Conservation (phyloP, 2,329 filamentous ascomycete genomes). For the Furcasterigmium furcatum region DNA sequence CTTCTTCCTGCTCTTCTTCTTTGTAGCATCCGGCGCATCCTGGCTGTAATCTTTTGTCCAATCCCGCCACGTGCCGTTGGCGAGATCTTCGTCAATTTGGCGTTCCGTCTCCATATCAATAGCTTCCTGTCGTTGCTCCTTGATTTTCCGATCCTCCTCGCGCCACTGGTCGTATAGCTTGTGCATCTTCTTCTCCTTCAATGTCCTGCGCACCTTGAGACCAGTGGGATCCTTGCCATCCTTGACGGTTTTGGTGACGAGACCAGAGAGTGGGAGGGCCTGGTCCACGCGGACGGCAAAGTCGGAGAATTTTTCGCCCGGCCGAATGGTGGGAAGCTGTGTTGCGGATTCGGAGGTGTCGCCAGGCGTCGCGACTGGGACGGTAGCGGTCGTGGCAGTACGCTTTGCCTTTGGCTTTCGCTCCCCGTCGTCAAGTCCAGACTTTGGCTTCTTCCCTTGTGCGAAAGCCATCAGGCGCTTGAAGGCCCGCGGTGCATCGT, state of each 20-base stretch:
- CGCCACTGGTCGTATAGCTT: conserved; percentile 77
- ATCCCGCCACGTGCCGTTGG: conserved; percentile 35
- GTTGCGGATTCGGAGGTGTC: conserved; percentile 13
- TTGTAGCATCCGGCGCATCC: conserved; percentile 20
- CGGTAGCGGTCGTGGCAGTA: conserved; percentile 14
- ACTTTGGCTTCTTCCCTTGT: conserved; percentile 54
- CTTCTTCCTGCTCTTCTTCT: conserved; percentile 40
- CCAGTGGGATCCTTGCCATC: conserved; percentile 62
- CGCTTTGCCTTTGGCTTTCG: conserved; percentile 25
- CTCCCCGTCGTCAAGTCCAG: conserved; percentile 70
- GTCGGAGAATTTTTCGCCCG: conserved; percentile 78
- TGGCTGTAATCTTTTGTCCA: conserved; percentile 4
- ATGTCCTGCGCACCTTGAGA: conserved; percentile 67
- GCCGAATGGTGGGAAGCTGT: conserved; percentile 66
- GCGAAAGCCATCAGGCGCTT: conserved; percentile 77
- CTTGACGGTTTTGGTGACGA: conserved; percentile 61
- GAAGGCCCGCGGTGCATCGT: conserved; percentile 90
- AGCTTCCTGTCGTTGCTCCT: conserved; percentile 64
- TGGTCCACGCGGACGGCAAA: conserved; percentile 83
- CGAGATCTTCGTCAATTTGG: conserved; percentile 57
- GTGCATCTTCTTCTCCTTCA: conserved; percentile 80
- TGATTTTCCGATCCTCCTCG: conserved; percentile 61
- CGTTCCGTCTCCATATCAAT: conserved; percentile 60
- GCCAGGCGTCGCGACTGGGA: conserved; percentile 13
- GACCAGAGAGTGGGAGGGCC: conserved; percentile 70